Evolutionary conservation across 1,284 basidiomycete species (phyloP), one percentile per base, ranked within the genome.

Genomic region (Bothia castanella): DNA sequence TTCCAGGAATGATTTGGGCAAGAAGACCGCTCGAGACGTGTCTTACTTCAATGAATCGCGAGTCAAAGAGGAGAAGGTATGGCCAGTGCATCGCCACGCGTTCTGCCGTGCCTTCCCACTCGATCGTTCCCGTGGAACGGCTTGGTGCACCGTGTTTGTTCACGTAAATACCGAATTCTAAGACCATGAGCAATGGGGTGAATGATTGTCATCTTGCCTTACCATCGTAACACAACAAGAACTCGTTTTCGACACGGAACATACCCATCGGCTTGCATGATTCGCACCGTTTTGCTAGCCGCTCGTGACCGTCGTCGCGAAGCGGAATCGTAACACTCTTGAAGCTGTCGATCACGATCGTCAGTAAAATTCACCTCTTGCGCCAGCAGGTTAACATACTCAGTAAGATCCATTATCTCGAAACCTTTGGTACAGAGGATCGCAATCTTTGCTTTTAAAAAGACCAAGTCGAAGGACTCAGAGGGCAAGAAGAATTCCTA

Each of bases 21-120:
- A 98, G 78, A 9, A 89, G 84, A 13, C 92, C 93, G 0, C 86
- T 91, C 57, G 88, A 74, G 58, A 88, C 81, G 63, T 97, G 88
- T 29, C 95, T 83, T 37, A 98, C 82, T 71, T 98, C 95, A 64
- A 98, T 88, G 72, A 97, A 97, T 27, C 90, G 85, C 16, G 83
- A 77, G 66, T 96, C 92, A 70, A 97, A 93, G 31, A 96, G 84
- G 17, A 97, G 78, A 45, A 98, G 78, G 61, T 94, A 95, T 0
- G 92, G 92, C 43, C 87, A 83, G 61, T 94, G 91, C 72, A 90
- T 86, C 0, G 91, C 91, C 25, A 93, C 90, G 37, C 82, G 84
- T 61, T 92, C 89, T 2, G 90, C 90, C 3, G 82, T 87, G 12
- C 93, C 93, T 71, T 98, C 95, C 93, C 95, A 98, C 67, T 97